These are phyloP conservation scores for Suhomyces bolitotheri DNA, from an alignment of 1,139 yeast species.

Conservation along the genomic window DNA sequence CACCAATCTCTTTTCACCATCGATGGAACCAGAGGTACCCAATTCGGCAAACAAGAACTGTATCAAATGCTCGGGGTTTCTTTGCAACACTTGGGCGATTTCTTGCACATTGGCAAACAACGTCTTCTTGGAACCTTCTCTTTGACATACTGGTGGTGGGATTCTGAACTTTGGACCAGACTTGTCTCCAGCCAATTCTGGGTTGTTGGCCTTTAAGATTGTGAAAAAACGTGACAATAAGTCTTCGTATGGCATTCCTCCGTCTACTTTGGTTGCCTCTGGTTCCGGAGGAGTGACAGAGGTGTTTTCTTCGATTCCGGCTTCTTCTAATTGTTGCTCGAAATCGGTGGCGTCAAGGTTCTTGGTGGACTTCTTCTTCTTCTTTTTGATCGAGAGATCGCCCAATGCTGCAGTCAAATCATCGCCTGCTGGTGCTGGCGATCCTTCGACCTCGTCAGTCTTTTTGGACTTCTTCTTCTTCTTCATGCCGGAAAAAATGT, in stretches of 20 bases:
- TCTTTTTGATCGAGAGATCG: conserved; percentile 69
- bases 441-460: conserved; percentile 33
- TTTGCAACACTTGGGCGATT: conserved; percentile 88
- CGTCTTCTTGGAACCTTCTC: conserved; percentile 97
- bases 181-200: conserved; percentile 97
- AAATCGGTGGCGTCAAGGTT: conserved; percentile 69
- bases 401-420: conserved; percentile 66
- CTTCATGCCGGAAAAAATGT: conserved; percentile 55
- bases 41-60: conserved; percentile 96
- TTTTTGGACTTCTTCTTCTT: conserved; percentile 54
- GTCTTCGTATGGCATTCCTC: conserved; percentile 74
- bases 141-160: conserved; percentile 95
- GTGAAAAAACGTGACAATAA: conserved; percentile 81
- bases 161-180: conserved; percentile 91
- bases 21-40: conserved; percentile 99
- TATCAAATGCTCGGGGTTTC: conserved; percentile 96
- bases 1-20: conserved; percentile 94
- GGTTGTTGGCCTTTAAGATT: conserved; percentile 88
- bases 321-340: conserved; percentile 86
- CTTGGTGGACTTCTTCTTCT: conserved; percentile 73
- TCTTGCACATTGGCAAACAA: conserved; percentile 95
- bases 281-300: conserved; percentile 21
- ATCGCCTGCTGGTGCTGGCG: conserved; percentile 55
- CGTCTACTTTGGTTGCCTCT: conserved; percentile 34
- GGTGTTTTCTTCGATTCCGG: conserved; percentile 68